These are phyloP conservation scores for Solanum gandarillasii DNA, from an alignment of 257 asterid species.

Conservation along the genomic window DNA sequence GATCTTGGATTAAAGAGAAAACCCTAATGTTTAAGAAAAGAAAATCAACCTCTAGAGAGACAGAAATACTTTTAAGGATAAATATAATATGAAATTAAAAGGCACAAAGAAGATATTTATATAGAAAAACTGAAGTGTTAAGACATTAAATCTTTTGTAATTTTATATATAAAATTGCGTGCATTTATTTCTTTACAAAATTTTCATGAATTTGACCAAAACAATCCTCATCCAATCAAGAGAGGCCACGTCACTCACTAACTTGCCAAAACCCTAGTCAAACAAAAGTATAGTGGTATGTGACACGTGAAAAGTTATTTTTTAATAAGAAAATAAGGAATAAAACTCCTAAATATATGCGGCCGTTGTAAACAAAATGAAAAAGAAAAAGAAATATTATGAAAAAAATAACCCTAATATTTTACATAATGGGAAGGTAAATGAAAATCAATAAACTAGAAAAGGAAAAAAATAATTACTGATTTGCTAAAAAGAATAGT, in stretches of 20 bases:
- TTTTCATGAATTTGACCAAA: neutral
- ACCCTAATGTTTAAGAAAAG: neutral
- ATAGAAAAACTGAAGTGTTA: neutral
- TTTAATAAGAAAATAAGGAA: neutral
- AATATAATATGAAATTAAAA: neutral
- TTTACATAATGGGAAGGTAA: neutral
- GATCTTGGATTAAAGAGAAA: neutral
- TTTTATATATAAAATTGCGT: neutral
- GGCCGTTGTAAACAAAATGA: neutral
- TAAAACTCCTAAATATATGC: neutral
- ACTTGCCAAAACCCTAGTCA: neutral
- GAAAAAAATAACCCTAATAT: neutral
- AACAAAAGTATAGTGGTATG: neutral
- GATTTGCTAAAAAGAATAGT: neutral
- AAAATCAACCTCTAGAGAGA: neutral
- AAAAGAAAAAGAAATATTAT: neutral
- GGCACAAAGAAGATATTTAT: neutral
- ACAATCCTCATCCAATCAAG: neutral
- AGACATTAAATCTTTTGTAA: neutral
- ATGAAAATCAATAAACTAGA: neutral
- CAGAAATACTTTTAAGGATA: neutral
- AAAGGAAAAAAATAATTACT: neutral
- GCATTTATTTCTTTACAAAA: neutral
- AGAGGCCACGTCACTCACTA: neutral
- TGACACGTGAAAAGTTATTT: neutral